These are phyloP conservation scores for Erodium maritimum DNA, from an alignment of 345 rosid genomes.

Conservation along the genomic window DNA sequence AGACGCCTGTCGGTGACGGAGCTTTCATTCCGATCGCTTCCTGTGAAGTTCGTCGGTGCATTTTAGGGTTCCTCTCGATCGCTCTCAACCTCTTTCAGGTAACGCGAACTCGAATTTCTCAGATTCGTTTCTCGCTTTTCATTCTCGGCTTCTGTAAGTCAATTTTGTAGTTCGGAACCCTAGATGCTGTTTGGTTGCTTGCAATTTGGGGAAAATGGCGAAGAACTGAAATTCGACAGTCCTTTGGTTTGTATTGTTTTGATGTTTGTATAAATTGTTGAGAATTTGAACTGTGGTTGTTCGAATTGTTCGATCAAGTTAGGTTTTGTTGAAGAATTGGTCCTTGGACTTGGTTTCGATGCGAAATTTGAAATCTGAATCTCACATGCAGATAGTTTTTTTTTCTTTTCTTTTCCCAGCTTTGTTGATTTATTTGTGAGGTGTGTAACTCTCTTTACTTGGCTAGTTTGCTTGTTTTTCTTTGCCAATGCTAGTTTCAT, in stretches of 20 bases:
- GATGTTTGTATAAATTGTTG: neutral
- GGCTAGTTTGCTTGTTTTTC: too few species aligned
- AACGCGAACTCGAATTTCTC: neutral
- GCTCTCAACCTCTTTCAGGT: neutral
- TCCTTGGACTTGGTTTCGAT: neutral
- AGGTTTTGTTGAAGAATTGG: neutral
- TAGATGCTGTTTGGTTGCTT: slow-evolving; percentile 19
- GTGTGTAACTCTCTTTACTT: neutral
- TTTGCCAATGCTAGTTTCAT: neutral
- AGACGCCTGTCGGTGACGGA: neutral
- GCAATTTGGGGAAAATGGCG: slow-evolving; percentile 10
- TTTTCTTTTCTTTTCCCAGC: too few species aligned
- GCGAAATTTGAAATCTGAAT: neutral
- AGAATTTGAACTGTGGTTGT: neutral
- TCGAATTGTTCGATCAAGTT: neutral
- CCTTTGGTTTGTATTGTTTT: neutral
- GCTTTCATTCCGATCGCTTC: neutral
- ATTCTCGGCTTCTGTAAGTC: neutral
- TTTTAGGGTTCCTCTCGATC: slow-evolving; percentile 1
- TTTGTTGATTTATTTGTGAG: neutral
- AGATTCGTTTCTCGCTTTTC: neutral
- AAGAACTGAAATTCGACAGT: neutral
- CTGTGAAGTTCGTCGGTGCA: neutral
- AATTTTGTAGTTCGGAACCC: slow-evolving; percentile 22
- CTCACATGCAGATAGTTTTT: neutral